Base-by-base conservation (phyloP, 176 grass and related monocot species). In the Bonia amplexicaulis region DNA sequence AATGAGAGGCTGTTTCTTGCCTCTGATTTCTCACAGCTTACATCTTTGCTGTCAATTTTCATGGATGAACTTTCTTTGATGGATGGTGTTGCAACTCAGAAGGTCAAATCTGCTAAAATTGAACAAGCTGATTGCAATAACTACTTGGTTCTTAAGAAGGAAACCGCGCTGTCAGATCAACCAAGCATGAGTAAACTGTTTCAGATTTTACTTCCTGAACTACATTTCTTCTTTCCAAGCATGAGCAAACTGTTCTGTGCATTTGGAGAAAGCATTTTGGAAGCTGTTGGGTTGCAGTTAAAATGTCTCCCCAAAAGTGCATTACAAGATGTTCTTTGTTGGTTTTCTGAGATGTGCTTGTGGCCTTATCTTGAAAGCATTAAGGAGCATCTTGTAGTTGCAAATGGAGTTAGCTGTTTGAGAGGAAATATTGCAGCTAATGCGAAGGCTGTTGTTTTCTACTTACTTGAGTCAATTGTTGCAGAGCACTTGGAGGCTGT, bases 291-390 rank as follows among this genome's bases (percentile, higher is more conserved):
- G 6, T 77, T 93, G 70, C 95, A 98, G 68, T 79, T 98, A 78
- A 98, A 91, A 89, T 92, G 79, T 72, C 89, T 98, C 40, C 89
- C 95, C 61, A 89, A 74, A 59, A 93, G 76, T 85, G 79, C 86
- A 69, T 85, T 98, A 80, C 91, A 90, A 80, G 95, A 98, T 80
- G 66, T 98, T 39, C 95, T 98, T 77, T 93, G 89, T 82, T 98
- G 95, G 95, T 91, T 98, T 90, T 92, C 95, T 73, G 95, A 98
- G 73, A 86, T 98, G 89, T 98, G 95, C 76, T 76, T 95, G 82
- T 98, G 93, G 95, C 95, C 95, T 71, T 95, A 93, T 88, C 85
- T 90, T 77, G 80, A 92, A 88, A 78, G 23, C 82, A 81, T 91
- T 66, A 93, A 89, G 69, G 89, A 87, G 31, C 86, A 87, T 91